phyloP scores from a whole-genome alignment of 345 rosid genomes.

The Gossypium bickii region DNA sequence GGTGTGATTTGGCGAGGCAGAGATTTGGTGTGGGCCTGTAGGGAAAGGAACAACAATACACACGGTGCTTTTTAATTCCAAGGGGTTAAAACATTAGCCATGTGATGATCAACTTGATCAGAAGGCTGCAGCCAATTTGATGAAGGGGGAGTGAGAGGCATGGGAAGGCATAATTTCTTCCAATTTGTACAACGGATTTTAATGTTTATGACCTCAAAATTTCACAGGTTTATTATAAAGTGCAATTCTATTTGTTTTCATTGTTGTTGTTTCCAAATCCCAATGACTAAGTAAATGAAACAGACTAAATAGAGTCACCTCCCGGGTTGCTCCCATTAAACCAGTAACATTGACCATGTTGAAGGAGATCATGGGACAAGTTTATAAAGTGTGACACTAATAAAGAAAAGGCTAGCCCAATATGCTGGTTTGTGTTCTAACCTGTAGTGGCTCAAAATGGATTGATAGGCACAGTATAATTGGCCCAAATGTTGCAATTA shows the following conservation, averaged over 20 bases:
- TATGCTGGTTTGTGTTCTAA: too few relatives aligned
- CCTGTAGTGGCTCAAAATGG: too few relatives aligned
- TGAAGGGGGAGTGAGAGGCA: neutral
- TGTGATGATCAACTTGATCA: neutral
- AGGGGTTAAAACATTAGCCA: neutral
- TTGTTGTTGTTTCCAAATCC: neutral
- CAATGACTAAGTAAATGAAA: neutral
- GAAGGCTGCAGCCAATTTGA: neutral
- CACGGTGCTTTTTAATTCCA: neutral
- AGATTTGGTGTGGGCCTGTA: constrained; percentile 41
- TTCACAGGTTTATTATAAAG: neutral
- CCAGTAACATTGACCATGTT: neutral
- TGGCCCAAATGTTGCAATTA: too few relatives aligned
- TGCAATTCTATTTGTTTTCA: neutral
- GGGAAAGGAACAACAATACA: neutral
- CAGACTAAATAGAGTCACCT: neutral
- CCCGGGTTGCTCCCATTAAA: neutral
- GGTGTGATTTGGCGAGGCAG: constrained; percentile 76
- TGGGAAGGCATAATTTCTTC: neutral
- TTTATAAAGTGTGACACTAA: too few relatives aligned
- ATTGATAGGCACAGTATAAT: too few relatives aligned
- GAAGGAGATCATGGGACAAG: too few relatives aligned
- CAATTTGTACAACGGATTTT: neutral
- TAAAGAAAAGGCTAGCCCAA: too few relatives aligned
- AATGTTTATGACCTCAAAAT: neutral